Percentiles rank a stretch among this genome's conserved stretches.
Conservation (phyloP, 148 eudicot species). For the Silene latifolia region DNA sequence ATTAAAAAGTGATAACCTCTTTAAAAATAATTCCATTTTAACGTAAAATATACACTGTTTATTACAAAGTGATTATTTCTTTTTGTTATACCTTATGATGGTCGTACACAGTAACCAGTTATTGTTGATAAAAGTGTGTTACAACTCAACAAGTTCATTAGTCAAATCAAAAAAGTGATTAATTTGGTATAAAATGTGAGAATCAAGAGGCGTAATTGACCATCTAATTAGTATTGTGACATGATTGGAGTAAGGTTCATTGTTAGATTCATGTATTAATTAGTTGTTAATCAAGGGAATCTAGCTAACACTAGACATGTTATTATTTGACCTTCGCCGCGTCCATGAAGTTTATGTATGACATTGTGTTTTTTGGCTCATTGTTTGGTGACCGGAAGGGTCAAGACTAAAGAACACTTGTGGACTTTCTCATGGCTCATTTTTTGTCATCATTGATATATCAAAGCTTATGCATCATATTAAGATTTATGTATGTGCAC, state of each 20-base stretch:
- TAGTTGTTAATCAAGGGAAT: neutral
- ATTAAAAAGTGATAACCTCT: too few relatives aligned
- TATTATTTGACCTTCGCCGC: conserved; percentile 7
- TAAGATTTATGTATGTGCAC: neutral
- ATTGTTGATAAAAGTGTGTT: too few relatives aligned
- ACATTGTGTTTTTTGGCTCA: neutral
- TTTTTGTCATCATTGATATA: neutral
- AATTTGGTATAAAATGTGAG: neutral
- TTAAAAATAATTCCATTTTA: too few relatives aligned
- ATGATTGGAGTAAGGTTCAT: conserved; percentile 4
- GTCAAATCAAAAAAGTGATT: conserved; percentile 11
- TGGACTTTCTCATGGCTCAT: neutral
- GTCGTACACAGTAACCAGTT: too few relatives aligned
- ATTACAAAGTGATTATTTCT: too few relatives aligned
- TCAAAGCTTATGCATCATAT: neutral
- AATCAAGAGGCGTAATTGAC: conserved; percentile 8
- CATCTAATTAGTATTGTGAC: neutral
- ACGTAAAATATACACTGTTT: too few relatives aligned
- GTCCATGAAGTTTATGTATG: neutral
- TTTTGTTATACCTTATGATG: too few relatives aligned
- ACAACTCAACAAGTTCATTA: neutral
- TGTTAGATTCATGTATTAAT: conserved; percentile 10
- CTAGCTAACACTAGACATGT: neutral
- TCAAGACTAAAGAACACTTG: neutral
- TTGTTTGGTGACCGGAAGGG: neutral